Percentiles rank a stretch among this genome's conserved stretches.
Conservation (phyloP, 2,329 filamentous ascomycete species). For the Mollisia scopiformis region DNA sequence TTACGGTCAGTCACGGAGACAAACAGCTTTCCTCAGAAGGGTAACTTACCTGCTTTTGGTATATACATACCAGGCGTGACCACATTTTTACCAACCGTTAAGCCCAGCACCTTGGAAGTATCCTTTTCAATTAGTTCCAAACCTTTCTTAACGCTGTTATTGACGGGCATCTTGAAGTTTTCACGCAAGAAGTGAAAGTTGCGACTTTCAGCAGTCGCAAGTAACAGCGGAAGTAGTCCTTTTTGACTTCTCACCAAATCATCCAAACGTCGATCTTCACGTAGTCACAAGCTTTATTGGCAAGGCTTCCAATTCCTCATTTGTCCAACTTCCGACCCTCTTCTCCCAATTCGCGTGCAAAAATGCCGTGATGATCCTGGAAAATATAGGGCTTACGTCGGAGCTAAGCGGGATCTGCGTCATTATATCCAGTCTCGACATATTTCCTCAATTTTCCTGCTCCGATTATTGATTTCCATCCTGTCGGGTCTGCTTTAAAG, state of each 20-base stretch:
- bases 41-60: conserved; percentile 34
- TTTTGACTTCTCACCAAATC: background rate
- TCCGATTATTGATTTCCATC: background rate
- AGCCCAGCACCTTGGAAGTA: conserved; percentile 37
- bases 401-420: too few species aligned
- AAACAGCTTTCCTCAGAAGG: background rate
- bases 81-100: conserved; percentile 31
- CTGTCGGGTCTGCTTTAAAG: background rate
- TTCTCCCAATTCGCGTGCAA: too few species aligned
- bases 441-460: too few species aligned
- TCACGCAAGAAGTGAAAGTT: background rate
- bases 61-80: conserved; percentile 36
- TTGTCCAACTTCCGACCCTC: too few species aligned
- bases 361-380: too few species aligned
- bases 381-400: too few species aligned
- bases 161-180: conserved; percentile 15
- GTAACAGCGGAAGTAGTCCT: background rate
- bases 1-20: background rate
- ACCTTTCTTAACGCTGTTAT: conserved; percentile 6
- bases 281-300: too few species aligned
- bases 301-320: too few species aligned
- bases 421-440: too few species aligned
- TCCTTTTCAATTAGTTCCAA: conserved; percentile 25
- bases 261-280: too few species aligned
- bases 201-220: background rate